Conservation (phyloP, 345 rosid species). For the Stellera chamaejasme region DNA sequence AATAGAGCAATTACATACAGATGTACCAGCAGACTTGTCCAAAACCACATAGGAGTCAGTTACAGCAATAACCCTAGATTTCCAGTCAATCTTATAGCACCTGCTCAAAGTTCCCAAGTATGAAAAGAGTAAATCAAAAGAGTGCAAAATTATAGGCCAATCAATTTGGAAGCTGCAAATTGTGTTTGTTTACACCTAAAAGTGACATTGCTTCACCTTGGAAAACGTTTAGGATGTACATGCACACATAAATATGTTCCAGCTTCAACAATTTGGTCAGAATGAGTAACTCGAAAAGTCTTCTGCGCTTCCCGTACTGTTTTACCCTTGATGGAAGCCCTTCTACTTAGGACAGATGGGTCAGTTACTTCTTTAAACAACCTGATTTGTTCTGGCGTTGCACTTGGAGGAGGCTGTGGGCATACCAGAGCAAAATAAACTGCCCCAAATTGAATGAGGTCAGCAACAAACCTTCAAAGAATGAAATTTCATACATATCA, state of each 20-base stretch:
- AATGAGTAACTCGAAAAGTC: constrained; percentile 65
- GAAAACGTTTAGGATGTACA: constrained; percentile 91
- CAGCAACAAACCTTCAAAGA: constrained; percentile 91
- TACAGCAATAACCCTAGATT: constrained; percentile 61
- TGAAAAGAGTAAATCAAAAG: background rate
- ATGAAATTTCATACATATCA: constrained; percentile 33
- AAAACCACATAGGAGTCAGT: constrained; percentile 70
- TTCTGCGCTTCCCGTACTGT: constrained; percentile 87
- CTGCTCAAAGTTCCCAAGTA: constrained; percentile 23
- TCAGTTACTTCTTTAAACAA: constrained; percentile 53
- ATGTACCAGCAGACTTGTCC: constrained; percentile 93
- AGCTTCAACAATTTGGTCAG: constrained; percentile 54
- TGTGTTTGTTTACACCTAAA: background rate
- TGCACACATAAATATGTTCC: constrained; percentile 85
- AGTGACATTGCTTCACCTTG: constrained; percentile 39
- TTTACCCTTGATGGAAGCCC: constrained; percentile 75
- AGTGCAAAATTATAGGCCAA: too few species aligned
- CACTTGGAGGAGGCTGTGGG: constrained; percentile 80
- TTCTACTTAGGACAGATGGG: constrained; percentile 51
- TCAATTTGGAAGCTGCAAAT: too few species aligned
- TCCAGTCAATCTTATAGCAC: constrained; percentile 92
- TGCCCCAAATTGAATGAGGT: constrained; percentile 90
- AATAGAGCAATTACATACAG: constrained; percentile 44
- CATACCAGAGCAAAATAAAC: constrained; percentile 93
- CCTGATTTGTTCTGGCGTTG: constrained; percentile 59